These are phyloP conservation scores for Arachis hypogaea DNA, from an alignment of 306 rosid genomes.

Conservation along the genomic window DNA sequence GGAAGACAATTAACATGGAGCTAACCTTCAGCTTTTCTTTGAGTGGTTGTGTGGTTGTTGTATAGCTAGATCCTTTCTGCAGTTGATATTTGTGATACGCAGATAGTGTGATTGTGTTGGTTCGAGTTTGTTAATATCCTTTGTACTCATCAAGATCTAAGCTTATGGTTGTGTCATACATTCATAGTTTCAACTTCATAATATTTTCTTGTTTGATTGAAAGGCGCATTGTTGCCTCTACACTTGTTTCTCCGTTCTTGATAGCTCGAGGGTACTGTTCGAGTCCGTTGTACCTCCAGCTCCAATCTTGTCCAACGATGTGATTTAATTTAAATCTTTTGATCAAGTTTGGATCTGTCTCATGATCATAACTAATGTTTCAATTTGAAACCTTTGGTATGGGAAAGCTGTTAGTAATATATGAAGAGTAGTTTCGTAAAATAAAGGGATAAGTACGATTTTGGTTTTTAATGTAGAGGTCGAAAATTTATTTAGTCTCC, in stretches of 20 bases:
- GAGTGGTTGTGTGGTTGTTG: constrained; percentile 84
- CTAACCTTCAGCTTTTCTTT: constrained; percentile 74
- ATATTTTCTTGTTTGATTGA: constrained; percentile 41
- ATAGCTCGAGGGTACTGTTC: neutral
- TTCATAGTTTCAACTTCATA: constrained; percentile 50
- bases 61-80: constrained; percentile 71
- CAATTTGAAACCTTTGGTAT: neutral
- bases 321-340: neutral
- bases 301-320: neutral
- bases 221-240: constrained; percentile 24
- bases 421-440: too few relatives aligned
- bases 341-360: neutral
- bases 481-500: too few relatives aligned
- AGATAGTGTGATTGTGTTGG: constrained; percentile 81
- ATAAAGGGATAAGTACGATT: too few relatives aligned
- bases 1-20: constrained; percentile 73
- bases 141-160: constrained; percentile 65
- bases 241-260: neutral
- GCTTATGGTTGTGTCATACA: constrained; percentile 60
- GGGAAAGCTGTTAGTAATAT: neutral
- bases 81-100: constrained; percentile 79
- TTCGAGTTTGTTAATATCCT: constrained; percentile 87
- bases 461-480: too few relatives aligned
- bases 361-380: neutral
- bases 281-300: neutral